Conservation (phyloP, 768 basidiomycete genomes). For the Trametes sanguinea region DNA sequence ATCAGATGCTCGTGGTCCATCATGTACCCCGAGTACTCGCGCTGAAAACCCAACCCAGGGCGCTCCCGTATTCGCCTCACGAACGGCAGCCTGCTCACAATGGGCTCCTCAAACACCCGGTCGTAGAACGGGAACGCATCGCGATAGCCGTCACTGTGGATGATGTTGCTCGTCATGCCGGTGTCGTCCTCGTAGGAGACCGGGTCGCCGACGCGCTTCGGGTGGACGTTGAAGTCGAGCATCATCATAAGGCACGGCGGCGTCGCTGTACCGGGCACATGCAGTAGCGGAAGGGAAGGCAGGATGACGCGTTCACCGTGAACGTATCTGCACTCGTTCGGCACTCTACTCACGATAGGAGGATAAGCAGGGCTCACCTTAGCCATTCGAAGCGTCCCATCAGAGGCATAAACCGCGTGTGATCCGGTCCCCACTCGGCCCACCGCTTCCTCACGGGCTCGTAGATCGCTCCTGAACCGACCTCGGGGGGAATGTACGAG, state of each 20-base stretch:
- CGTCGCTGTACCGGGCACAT: constrained; percentile 29
- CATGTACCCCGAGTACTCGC: constrained; percentile 43
- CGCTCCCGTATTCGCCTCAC: constrained; percentile 16
- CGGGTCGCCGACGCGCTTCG: constrained; percentile 27
- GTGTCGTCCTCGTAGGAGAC: not conserved
- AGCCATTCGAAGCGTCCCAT: constrained; percentile 42
- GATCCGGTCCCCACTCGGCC: constrained; percentile 41
- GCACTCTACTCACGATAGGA: not conserved
- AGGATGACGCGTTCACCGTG: constrained; percentile 44
- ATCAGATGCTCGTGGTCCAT: constrained; percentile 45
- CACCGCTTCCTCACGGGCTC: constrained; percentile 31
- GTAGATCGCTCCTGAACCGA: not conserved
- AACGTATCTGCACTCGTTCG: constrained; percentile 34
- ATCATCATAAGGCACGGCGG: constrained; percentile 7
- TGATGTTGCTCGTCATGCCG: not conserved
- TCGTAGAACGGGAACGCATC: not conserved
- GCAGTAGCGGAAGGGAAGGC: constrained; percentile 14
- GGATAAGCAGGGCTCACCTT: constrained; percentile 30
- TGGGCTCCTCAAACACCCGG: constrained; percentile 20
- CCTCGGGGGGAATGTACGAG: constrained; percentile 8
- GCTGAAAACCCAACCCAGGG: not conserved
- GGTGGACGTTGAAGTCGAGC: constrained; percentile 37
- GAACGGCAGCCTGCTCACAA: constrained; percentile 28
- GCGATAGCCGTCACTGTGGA: not conserved
- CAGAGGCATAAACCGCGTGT: constrained; percentile 38